Evolutionary conservation across 352 stramenopile genomes (phyloP).

Genomic region (Pythium guiyangense): DNA sequence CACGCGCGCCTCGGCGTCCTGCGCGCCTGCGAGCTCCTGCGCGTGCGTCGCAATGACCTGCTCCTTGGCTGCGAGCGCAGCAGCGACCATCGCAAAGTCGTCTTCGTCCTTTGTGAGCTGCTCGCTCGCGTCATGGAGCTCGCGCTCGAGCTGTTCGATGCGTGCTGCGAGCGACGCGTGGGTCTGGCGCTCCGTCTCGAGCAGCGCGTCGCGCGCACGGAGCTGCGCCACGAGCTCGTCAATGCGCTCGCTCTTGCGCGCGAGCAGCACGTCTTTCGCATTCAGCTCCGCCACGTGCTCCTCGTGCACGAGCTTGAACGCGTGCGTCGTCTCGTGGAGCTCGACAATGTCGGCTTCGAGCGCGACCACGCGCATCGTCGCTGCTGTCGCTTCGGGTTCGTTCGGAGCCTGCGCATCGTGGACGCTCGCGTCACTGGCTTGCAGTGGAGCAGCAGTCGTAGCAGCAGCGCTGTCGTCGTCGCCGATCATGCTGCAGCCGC

Average conservation of each 20-base stretch:
- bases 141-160: constrained; percentile 15
- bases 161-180: constrained; percentile 10
- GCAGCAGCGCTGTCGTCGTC: no score
- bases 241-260: constrained; percentile 55
- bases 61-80: constrained; percentile 48
- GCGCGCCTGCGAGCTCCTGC: constrained; percentile 21
- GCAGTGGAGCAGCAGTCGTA: no score
- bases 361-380: no score
- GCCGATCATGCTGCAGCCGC: no score
- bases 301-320: constrained; percentile 49
- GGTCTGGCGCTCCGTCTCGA: constrained; percentile 11
- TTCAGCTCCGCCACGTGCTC: constrained; percentile 63
- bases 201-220: constrained; percentile 16
- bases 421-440: no score
- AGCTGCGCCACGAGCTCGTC: constrained; percentile 54
- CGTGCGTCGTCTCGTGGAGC: constrained; percentile 22
- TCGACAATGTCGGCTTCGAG: background rate
- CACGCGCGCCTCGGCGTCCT: constrained; percentile 31
- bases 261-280: constrained; percentile 57
- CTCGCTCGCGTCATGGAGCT: constrained; percentile 32
- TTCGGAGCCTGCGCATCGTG: no score
- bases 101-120: constrained; percentile 64
- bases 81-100: constrained; percentile 57
- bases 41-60: constrained; percentile 31
- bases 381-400: no score